A percentile compares a stretch with the other conserved stretches of the same genome.
These are phyloP conservation scores for Salix exigua DNA, from an alignment of 345 rosid species.

Conservation along the genomic window DNA sequence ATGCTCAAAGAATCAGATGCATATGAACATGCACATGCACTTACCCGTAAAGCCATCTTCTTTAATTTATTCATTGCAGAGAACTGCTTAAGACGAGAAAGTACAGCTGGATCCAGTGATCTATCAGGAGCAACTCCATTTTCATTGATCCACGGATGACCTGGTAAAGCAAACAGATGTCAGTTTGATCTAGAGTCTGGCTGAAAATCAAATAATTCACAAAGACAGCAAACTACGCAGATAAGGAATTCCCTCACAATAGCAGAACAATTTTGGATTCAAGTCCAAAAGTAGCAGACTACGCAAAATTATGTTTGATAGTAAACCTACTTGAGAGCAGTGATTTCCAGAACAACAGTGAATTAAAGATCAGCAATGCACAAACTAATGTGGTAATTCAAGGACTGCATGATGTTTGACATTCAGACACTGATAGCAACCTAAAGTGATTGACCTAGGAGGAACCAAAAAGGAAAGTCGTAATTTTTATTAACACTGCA, in stretches of 20 bases:
- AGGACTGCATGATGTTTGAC: neutral
- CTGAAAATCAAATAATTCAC: conserved; percentile 2
- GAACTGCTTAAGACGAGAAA: conserved; percentile 93
- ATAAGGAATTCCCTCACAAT: neutral
- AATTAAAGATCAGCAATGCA: neutral
- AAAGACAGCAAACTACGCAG: neutral
- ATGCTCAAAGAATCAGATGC: neutral
- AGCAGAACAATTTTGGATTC: conserved; percentile 2
- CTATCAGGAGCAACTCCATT: conserved; percentile 99
- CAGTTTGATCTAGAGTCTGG: conserved; percentile 5
- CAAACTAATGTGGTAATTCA: neutral
- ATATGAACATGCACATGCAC: conserved; percentile 13
- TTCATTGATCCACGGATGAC: conserved; percentile 98
- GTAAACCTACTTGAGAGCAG: neutral
- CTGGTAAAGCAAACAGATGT: conserved; percentile 32
- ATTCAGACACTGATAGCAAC: neutral
- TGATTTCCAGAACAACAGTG: neutral
- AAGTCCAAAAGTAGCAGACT: conserved; percentile 3
- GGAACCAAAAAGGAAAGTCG: neutral
- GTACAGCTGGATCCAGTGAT: conserved; percentile 88
- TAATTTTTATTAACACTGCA: neutral
- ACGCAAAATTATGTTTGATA: neutral
- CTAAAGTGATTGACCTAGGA: neutral
- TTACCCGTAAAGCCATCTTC: conserved; percentile 96
- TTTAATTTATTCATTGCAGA: conserved; percentile 98